Base-by-base conservation (phyloP, 1,284 basidiomycete species). In the Leucoagaricus sp. region DNA sequence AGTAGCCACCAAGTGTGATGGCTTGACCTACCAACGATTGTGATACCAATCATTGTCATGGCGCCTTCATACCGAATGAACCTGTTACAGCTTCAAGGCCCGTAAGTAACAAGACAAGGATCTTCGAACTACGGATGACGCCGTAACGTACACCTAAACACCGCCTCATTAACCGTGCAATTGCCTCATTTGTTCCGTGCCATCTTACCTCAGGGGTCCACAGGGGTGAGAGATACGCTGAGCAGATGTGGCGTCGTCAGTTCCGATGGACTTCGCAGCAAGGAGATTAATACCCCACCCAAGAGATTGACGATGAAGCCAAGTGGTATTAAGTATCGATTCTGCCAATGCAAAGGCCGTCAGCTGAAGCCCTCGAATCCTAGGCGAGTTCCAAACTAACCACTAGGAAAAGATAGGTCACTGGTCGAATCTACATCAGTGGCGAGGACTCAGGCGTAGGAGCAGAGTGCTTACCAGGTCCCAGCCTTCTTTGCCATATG, bases 21-120 rank as follows among this genome's bases (percentile, higher is more conserved):
- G 15, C 36, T 38, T n/a, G 36, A 31, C 72, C 49, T 58, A 78
- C 75, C 80, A 0, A 80, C 75, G 6, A 77, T 67, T 29, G 77
- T 73, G 42, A 84, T 75, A 1, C 78, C 82, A 12, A 79, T 77
- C 47, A 81, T 72, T 0, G 77, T 80, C 74, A 80, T 82, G 3
- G 73, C 66, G 0, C 82, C 82, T 60, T 84, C 82, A 57, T 78
- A 84, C 3, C 76, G 72, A 25, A 83, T 76, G 54, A 82, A 84
- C 28, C 68, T 74, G 23, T 61, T 57, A 61, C 82, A 83, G 58
- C 80, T 81, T 55, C 13, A 44, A 40, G 33, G 58, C 8, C 19
- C 52, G 38, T 59, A 41, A 34, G 49, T 49, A 46, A 31, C 1
- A 36, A 26, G 21, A 21, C 19, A 38, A 38, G 15, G 36, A 38